Conservation (phyloP, 768 basidiomycete genomes). For the Candolleomyces efflorescens region DNA sequence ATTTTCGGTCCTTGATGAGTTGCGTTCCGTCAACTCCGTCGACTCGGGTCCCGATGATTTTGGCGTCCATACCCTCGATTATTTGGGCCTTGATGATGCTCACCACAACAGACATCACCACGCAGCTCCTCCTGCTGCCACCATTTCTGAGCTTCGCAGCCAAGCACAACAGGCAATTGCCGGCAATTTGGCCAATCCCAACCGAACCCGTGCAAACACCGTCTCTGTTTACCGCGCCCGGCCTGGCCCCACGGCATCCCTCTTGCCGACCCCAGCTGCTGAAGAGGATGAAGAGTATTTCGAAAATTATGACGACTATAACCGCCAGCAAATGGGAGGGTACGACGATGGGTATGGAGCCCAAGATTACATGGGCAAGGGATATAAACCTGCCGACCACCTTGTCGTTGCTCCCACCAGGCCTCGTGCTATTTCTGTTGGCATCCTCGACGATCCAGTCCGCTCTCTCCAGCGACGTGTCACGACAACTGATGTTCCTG, state of each 20-base stretch:
- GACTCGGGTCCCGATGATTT: conserved; percentile 83
- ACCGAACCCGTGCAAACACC: conserved; percentile 82
- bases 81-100: conserved; percentile 83
- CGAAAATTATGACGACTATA: conserved; percentile 53
- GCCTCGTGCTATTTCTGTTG: conserved; percentile 86
- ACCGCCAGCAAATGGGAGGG: conserved; percentile 55
- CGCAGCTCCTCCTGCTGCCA: conserved; percentile 69
- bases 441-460: conserved; percentile 76
- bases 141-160: conserved; percentile 82
- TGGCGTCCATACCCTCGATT: conserved; percentile 93
- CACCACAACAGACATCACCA: conserved; percentile 32
- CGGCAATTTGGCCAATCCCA: conserved; percentile 73
- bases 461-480: conserved; percentile 64
- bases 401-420: conserved; percentile 43
- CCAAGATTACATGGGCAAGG: conserved; percentile 62
- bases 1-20: conserved; percentile 70
- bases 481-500: conserved; percentile 49
- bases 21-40: conserved; percentile 74
- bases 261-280: conserved; percentile 60
- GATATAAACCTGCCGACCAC: conserved; percentile 73
- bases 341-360: conserved; percentile 59
- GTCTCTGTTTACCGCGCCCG: conserved; percentile 87
- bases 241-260: conserved; percentile 37
- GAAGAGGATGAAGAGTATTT: conserved; percentile 77
- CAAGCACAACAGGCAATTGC: conserved; percentile 91